phyloP scores from a whole-genome alignment of 2,329 filamentous ascomycete genomes.

The Xylaria sp. region DNA sequence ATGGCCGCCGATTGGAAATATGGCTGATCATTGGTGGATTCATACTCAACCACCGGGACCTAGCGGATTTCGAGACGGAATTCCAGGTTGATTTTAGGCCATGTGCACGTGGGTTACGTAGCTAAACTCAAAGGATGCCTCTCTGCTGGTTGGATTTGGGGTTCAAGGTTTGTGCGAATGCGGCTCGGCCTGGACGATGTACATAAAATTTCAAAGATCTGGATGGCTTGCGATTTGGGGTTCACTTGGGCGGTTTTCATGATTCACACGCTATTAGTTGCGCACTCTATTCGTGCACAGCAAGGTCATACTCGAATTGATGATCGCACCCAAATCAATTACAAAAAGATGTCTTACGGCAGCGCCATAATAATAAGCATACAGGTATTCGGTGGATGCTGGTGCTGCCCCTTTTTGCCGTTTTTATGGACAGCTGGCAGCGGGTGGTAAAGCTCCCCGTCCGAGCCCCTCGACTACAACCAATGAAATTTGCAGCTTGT shows the following conservation, averaged over 20 bases:
- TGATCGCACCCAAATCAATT: too few species aligned
- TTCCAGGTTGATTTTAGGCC: slow-evolving; percentile 5
- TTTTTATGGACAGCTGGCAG: slow-evolving; percentile 10
- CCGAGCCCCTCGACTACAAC: not conserved
- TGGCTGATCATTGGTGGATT: slow-evolving; percentile 41
- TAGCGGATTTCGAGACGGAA: slow-evolving; percentile 6
- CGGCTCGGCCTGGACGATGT: not conserved
- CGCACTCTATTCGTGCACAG: not conserved
- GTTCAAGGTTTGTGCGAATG: not conserved
- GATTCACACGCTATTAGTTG: not conserved
- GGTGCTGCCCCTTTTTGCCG: not conserved
- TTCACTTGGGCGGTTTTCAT: not conserved
- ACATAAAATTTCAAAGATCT: not conserved
- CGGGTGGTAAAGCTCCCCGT: slow-evolving; percentile 5
- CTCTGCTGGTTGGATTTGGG: not conserved
- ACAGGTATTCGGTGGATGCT: not conserved
- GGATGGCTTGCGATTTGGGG: not conserved
- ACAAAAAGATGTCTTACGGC: not conserved
- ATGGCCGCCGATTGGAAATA: slow-evolving; percentile 41
- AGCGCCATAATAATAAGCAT: not conserved
- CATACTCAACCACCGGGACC: slow-evolving; percentile 21
- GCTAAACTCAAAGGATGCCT: not conserved
- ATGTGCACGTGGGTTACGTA: not conserved
- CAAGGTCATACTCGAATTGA: not conserved
- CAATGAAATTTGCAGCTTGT: not conserved